Base-by-base conservation (phyloP, 1,284 basidiomycete species). In the Apiotrichum mycotoxinovorans region DNA sequence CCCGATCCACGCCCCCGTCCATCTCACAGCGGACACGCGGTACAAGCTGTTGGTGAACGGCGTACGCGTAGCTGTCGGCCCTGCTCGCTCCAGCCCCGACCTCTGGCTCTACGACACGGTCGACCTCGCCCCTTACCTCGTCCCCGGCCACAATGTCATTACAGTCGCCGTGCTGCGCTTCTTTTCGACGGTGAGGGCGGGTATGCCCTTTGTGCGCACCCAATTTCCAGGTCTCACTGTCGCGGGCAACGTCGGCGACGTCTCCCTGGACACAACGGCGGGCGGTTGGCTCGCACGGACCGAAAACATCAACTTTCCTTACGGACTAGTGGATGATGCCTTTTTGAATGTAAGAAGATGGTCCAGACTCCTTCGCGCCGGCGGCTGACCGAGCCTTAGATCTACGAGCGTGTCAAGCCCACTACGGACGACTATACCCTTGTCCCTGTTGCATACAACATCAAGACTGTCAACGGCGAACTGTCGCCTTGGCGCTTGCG, bases 1-100 rank as follows among this genome's bases (percentile, higher is more conserved):
- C 8, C 42, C 42, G 3, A 30, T 8, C 38, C 12, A 33, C 2
- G 57, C 59, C 8, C 15, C 52, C n/a, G 45, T 67, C 33, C 62
- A 64, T 50, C 57, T 62, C 46, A 65, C 64, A 9, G 67, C 67
- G 9, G 67, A 69, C 46, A 69, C 67, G 5, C 56, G 67, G 15
- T 69, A 69, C 60, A 69, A 69, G 53, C 60, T 69, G 25, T 27
- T 64, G 34, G 55, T 69, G 33, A 69, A 69, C 34, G 66, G 64
- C 2, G 17, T 25, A 1, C 52, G 66, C 47, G 64, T 65, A 7
- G 43, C 59, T 15, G 60, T 69, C n/a, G 67, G 67, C 7, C 67
- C 67, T 0, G 53, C 63, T 2, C 51, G 62, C 25, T 49, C 56
- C 25, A 58, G 54, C 30, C 56, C 61, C 1, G 34, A 48, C 20